These are phyloP conservation scores for Allium cepa DNA, from an alignment of 106 monocot species.

Conservation along the genomic window DNA sequence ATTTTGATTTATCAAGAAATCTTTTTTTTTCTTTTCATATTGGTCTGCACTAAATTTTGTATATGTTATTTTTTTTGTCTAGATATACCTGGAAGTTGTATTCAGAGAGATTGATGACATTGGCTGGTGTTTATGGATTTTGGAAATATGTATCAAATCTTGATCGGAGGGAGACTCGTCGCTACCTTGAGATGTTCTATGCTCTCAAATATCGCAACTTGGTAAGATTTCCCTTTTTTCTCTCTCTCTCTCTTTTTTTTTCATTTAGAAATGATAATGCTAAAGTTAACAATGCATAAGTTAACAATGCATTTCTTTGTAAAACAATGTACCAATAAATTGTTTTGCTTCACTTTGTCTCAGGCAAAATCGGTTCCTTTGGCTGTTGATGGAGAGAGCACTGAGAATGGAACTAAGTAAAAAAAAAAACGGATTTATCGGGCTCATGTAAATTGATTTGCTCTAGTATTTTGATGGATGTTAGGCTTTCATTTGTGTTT, in stretches of 20 bases:
- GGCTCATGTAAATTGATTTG: constrained; percentile 1
- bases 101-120: constrained; percentile 38
- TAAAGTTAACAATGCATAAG: background rate
- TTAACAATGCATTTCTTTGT: background rate
- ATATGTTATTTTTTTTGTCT: background rate
- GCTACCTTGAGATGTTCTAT: constrained; percentile 43
- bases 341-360: background rate
- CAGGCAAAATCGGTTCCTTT: constrained; percentile 54
- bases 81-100: constrained; percentile 42
- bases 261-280: background rate
- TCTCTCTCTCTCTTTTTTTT: background rate
- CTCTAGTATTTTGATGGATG: background rate
- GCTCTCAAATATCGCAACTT: constrained; percentile 36
- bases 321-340: background rate
- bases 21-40: background rate
- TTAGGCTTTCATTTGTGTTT: background rate
- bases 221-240: constrained; percentile 10
- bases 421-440: background rate
- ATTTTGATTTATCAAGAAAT: background rate
- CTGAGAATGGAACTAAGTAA: background rate
- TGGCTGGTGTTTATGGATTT: constrained; percentile 36
- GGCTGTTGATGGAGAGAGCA: constrained; percentile 27
- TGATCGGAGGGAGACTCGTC: constrained; percentile 28
- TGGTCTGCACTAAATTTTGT: background rate
- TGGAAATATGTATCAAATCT: constrained; percentile 40